phyloP scores from a whole-genome alignment of 768 basidiomycete genomes.

The Amylocystis lapponica region DNA sequence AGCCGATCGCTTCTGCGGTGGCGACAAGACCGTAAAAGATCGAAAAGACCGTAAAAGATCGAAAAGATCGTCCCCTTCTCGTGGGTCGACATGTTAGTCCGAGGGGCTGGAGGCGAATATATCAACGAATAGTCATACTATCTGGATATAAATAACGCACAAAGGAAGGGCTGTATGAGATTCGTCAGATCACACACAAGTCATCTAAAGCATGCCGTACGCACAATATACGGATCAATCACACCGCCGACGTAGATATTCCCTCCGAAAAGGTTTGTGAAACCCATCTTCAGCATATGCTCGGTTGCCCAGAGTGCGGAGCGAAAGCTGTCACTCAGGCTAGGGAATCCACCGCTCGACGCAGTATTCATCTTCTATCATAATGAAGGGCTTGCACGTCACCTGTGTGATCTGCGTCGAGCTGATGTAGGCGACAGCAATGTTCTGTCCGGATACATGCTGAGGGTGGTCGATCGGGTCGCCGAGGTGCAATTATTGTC shows the following conservation, averaged over 20 bases:
- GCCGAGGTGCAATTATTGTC: too few relatives aligned
- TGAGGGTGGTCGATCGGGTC: too few relatives aligned
- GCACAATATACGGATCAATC: conserved; percentile 59
- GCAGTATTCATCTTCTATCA: conserved; percentile 58
- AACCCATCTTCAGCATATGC: conserved; percentile 48
- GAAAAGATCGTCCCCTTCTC: conserved; percentile 72
- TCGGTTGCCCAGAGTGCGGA: conserved; percentile 51
- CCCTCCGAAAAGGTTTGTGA: conserved; percentile 38
- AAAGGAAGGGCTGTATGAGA: conserved; percentile 34
- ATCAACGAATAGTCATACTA: too few relatives aligned
- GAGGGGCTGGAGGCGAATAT: conserved; percentile 40
- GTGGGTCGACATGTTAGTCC: conserved; percentile 48
- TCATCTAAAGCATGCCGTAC: conserved; percentile 24
- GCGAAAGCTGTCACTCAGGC: conserved; percentile 53
- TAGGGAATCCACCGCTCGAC: conserved; percentile 42
- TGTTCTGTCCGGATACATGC: too few relatives aligned
- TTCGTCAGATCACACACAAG: conserved; percentile 17
- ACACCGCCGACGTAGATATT: conserved; percentile 55
- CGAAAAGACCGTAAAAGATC: conserved; percentile 68
- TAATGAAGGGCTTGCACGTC: conserved; percentile 38
- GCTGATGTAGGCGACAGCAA: too few relatives aligned
- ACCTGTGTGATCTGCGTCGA: too few relatives aligned
- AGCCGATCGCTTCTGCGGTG: conserved; percentile 67
- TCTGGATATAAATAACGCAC: conserved; percentile 12
- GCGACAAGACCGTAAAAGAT: too few relatives aligned